phyloP scores from a whole-genome alignment of 306 rosid genomes.

The Echinosophora koreensis region DNA sequence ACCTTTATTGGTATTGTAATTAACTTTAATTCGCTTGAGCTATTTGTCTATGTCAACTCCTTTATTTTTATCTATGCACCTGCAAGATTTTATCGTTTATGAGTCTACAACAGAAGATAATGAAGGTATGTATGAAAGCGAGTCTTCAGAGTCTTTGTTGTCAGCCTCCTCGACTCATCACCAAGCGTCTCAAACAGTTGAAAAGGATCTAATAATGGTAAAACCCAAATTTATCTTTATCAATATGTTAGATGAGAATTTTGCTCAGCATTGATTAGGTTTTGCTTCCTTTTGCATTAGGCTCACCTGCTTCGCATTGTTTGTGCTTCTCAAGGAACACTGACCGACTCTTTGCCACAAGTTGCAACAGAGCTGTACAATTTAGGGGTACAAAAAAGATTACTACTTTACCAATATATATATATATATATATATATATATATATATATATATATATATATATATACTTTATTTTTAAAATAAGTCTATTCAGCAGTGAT shows the following conservation, averaged over 20 bases:
- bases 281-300: conserved; percentile 57
- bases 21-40: conserved; percentile 34
- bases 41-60: conserved; percentile 25
- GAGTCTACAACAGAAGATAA: conserved; percentile 57
- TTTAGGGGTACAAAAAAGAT: conserved; percentile 67
- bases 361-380: conserved; percentile 73
- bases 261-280: conserved; percentile 24
- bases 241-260: conserved; percentile 30
- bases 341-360: conserved; percentile 73
- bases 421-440: too few species aligned
- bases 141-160: conserved; percentile 61
- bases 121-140: conserved; percentile 53
- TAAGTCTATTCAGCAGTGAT: conserved; percentile 42
- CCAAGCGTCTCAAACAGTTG: conserved; percentile 64
- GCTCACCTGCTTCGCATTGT: conserved; percentile 88
- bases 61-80: conserved; percentile 50
- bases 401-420: neutral
- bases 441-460: too few species aligned
- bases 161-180: conserved; percentile 58
- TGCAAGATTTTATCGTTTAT: conserved; percentile 52
- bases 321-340: conserved; percentile 74
- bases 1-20: conserved; percentile 24
- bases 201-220: conserved; percentile 86
- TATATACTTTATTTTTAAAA: conserved; percentile 30
- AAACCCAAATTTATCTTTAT: conserved; percentile 30